A percentile compares a stretch with the other conserved stretches of the same genome.
These are phyloP conservation scores for Cylindrodendrum hubeiense DNA, from an alignment of 2,329 filamentous ascomycete species.

Conservation along the genomic window DNA sequence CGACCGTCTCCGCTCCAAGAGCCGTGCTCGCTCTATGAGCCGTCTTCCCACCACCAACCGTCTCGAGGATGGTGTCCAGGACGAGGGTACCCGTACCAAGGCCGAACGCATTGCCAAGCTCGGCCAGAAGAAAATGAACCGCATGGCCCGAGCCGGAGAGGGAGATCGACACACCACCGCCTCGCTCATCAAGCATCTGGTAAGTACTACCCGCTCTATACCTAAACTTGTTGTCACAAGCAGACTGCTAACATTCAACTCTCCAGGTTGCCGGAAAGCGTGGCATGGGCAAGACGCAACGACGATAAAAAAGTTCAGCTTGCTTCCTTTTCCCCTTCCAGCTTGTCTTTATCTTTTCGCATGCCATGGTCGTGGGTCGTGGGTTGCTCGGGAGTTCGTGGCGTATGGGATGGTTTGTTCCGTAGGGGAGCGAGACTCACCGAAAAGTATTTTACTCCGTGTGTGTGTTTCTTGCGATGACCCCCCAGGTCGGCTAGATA, in stretches of 20 bases:
- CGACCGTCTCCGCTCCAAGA: constrained; percentile 78
- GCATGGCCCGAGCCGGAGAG: constrained; percentile 96
- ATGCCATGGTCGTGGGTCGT: constrained; percentile 33
- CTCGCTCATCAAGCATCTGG: constrained; percentile 89
- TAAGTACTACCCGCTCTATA: constrained; percentile 61
- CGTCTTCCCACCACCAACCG: constrained; percentile 74
- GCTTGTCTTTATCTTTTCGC: constrained; percentile 41
- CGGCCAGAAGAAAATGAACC: constrained; percentile 98
- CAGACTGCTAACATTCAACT: constrained; percentile 24
- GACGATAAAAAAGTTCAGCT: constrained; percentile 63
- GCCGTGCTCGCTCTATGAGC: constrained; percentile 72
- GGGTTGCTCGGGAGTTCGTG: constrained; percentile 48
- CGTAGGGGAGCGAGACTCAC: constrained; percentile 14
- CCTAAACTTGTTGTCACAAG: not conserved
- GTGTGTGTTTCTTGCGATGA: constrained; percentile 36
- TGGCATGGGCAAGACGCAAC: constrained; percentile 88
- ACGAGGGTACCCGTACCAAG: constrained; percentile 76
- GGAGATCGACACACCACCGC: constrained; percentile 90
- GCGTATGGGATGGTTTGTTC: constrained; percentile 42
- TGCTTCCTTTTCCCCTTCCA: constrained; percentile 35
- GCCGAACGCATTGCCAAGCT: constrained; percentile 90
- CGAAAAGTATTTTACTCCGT: not conserved
- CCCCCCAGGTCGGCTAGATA: constrained; percentile 37
- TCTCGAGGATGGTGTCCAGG: constrained; percentile 81
- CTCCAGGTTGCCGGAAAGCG: constrained; percentile 87